A percentile compares a stretch with the other conserved stretches of the same genome.
These are phyloP conservation scores for Viola pubescens DNA, from an alignment of 441 rosid species.

Conservation along the genomic window DNA sequence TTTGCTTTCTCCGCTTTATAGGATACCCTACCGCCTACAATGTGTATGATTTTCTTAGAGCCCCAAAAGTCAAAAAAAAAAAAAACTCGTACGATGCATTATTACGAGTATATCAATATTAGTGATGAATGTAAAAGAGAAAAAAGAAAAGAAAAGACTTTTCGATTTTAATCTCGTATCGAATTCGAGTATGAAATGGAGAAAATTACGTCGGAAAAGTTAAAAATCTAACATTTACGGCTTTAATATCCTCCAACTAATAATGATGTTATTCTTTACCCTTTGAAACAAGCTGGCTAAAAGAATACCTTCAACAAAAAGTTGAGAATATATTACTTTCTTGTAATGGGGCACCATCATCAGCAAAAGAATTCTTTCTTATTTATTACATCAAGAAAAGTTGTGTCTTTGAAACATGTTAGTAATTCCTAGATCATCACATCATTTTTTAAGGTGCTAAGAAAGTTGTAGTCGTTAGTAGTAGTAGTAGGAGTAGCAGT, in stretches of 20 bases:
- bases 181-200: too few relatives aligned
- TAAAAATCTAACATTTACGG: neutral
- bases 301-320: slow-evolving; percentile 21
- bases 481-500: too few relatives aligned
- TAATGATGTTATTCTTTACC: slow-evolving; percentile 6
- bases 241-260: neutral
- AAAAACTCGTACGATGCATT: too few relatives aligned
- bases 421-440: neutral
- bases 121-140: neutral
- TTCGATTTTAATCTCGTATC: too few relatives aligned
- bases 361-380: slow-evolving; percentile 1
- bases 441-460: neutral
- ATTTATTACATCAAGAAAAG: neutral
- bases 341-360: slow-evolving; percentile 3
- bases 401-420: neutral
- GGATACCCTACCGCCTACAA: slow-evolving; percentile 16
- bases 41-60: neutral
- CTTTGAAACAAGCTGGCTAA: slow-evolving; percentile 11
- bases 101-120: neutral
- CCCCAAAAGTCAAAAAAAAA: slow-evolving; percentile 24
- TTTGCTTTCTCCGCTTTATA: slow-evolving; percentile 10
- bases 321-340: slow-evolving; percentile 19
- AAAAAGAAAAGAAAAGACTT: too few relatives aligned
- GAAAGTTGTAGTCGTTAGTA: too few relatives aligned
- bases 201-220: neutral